Conservation (phyloP, 1,284 basidiomycete genomes). For the Ceratorhiza oryzae-sativae region DNA sequence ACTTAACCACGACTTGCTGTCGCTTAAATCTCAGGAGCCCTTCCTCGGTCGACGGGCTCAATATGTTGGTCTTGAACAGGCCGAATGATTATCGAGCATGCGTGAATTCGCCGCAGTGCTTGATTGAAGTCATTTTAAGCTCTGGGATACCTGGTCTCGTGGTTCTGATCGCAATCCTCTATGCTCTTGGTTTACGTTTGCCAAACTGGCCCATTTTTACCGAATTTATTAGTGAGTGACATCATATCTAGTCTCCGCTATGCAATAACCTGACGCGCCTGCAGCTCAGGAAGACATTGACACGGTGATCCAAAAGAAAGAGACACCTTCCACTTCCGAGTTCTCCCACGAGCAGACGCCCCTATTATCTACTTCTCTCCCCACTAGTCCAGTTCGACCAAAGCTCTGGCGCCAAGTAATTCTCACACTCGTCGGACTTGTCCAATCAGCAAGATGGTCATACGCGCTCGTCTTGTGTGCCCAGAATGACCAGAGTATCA, state of each 20-base stretch:
- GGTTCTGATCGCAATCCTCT: neutral
- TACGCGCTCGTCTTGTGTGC: neutral
- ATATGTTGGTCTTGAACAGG: neutral
- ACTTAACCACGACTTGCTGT: neutral
- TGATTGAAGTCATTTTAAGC: conserved; percentile 11
- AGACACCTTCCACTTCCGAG: neutral
- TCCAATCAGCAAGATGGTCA: conserved; percentile 8
- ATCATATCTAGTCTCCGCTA: neutral
- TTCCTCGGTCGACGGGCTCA: neutral
- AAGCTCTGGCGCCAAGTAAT: conserved; percentile 27
- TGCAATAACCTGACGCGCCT: neutral
- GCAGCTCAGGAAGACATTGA: conserved; percentile 19
- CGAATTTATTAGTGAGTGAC: conserved; percentile 28
- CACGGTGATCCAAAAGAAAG: conserved; percentile 2
- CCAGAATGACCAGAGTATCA: neutral
- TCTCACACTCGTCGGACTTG: neutral
- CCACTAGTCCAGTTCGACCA: neutral
- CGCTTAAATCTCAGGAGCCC: neutral
- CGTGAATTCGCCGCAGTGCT: conserved; percentile 14
- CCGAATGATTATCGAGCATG: conserved; percentile 14
- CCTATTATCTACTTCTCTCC: neutral
- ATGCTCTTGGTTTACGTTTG: neutral
- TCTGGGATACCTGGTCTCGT: conserved; percentile 9
- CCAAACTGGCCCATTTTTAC: conserved; percentile 27
- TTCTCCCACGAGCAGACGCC: conserved; percentile 17